These are phyloP conservation scores for Dentipellis sp. DNA, from an alignment of 768 basidiomycete genomes.

Conservation along the genomic window DNA sequence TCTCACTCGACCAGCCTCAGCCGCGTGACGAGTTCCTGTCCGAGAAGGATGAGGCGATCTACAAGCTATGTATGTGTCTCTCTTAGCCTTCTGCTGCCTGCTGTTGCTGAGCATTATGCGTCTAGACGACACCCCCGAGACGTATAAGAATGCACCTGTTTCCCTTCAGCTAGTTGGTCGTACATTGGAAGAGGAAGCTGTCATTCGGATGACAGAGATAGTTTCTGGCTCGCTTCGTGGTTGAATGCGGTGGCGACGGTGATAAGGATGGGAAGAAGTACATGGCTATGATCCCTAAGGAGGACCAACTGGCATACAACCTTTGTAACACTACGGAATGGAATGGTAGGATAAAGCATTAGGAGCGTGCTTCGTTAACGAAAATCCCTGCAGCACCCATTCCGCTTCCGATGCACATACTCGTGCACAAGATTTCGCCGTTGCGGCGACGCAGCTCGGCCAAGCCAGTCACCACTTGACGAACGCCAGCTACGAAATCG, in stretches of 20 bases:
- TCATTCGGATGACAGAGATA: conserved; percentile 38
- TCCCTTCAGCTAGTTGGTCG: conserved; percentile 39
- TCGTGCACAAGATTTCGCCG: conserved; percentile 68
- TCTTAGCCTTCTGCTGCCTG: neutral
- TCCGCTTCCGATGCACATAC: conserved; percentile 76
- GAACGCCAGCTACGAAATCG: conserved; percentile 52
- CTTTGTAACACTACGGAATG: neutral
- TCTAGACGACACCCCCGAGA: conserved; percentile 17
- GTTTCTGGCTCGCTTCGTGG: conserved; percentile 26
- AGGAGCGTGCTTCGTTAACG: conserved; percentile 45
- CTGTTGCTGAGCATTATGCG: neutral
- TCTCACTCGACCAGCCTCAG: conserved; percentile 26
- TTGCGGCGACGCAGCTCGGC: conserved; percentile 67
- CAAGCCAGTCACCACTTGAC: conserved; percentile 85
- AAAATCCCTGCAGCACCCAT: conserved; percentile 84
- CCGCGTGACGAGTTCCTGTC: conserved; percentile 31
- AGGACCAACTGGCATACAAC: neutral
- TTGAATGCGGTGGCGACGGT: no score
- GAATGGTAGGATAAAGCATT: neutral
- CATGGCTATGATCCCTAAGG: neutral
- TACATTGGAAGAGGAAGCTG: conserved; percentile 43
- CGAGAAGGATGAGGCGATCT: conserved; percentile 33
- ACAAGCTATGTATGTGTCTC: conserved; percentile 33
- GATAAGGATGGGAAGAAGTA: neutral
- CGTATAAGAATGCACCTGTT: conserved; percentile 36